These are phyloP conservation scores for Capronia americana DNA, from an alignment of 2,329 filamentous ascomycete genomes.

Conservation along the genomic window DNA sequence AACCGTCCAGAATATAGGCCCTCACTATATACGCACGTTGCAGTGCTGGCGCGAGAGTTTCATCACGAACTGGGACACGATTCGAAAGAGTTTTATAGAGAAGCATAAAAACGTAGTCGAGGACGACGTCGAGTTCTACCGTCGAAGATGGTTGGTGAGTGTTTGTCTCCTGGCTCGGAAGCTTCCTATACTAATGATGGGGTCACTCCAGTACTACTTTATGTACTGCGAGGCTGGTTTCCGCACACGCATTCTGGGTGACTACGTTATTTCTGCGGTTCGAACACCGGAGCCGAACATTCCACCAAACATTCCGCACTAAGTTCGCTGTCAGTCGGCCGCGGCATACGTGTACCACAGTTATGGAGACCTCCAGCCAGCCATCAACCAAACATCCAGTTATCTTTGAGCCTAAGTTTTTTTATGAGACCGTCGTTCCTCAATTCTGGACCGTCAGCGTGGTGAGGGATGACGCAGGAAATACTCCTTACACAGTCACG, in stretches of 20 bases:
- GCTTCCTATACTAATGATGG: neutral
- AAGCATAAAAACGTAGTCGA: neutral
- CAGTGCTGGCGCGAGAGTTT: slow-evolving; percentile 1
- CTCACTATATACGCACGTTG: neutral
- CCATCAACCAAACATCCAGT: neutral
- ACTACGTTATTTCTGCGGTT: slow-evolving; percentile 3
- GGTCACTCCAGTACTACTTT: neutral
- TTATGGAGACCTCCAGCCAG: neutral
- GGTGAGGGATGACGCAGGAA: neutral
- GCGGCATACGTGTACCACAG: too few relatives aligned
- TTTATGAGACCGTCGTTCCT: neutral
- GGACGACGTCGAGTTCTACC: neutral
- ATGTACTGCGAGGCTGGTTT: slow-evolving; percentile 2
- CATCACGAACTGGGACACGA: neutral
- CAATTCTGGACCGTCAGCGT: too few relatives aligned
- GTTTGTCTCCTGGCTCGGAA: neutral
- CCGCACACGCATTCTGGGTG: neutral
- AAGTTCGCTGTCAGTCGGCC: too few relatives aligned
- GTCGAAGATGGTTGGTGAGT: neutral
- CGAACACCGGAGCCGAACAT: neutral
- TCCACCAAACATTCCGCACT: neutral
- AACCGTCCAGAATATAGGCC: neutral
- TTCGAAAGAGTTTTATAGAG: neutral
- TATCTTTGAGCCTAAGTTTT: neutral
- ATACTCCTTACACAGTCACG: too few relatives aligned